phyloP scores from a whole-genome alignment of 352 stramenopile species.

The Elongisporangium undulatum region DNA sequence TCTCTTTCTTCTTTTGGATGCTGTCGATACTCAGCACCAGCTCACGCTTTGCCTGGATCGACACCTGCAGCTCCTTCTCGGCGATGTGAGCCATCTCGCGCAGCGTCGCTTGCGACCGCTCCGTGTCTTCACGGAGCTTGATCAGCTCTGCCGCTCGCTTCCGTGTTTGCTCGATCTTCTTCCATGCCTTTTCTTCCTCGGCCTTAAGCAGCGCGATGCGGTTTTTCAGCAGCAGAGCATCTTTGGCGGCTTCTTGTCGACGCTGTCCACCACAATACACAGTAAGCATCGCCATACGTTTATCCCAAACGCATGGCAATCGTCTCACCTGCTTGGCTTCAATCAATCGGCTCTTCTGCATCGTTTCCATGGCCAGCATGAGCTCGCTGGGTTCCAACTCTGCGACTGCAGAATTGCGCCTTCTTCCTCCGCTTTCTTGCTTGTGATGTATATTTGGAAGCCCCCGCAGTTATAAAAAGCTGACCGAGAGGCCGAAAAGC shows the following conservation, averaged over 20 bases:
- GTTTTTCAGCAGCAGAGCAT: slow-evolving; percentile 72
- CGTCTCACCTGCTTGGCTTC: slow-evolving; percentile 69
- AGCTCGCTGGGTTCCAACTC: background rate
- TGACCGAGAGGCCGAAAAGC: background rate
- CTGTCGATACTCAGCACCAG: slow-evolving; percentile 77
- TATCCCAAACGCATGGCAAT: background rate
- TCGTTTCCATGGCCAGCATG: slow-evolving; percentile 11
- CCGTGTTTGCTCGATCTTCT: slow-evolving; percentile 84
- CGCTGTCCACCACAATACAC: slow-evolving; percentile 22
- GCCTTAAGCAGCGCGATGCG: slow-evolving; percentile 77
- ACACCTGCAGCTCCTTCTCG: slow-evolving; percentile 61
- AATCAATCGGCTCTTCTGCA: slow-evolving; percentile 71
- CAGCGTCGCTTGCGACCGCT: slow-evolving; percentile 51
- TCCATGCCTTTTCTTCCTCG: slow-evolving; percentile 80
- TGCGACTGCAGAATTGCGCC: background rate
- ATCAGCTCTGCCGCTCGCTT: slow-evolving; percentile 63
- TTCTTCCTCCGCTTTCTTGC: background rate
- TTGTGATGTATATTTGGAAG: background rate
- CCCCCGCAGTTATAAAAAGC: background rate
- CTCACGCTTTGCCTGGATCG: slow-evolving; percentile 68
- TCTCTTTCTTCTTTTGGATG: slow-evolving; percentile 78
- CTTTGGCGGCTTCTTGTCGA: slow-evolving; percentile 71
- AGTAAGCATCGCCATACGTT: background rate
- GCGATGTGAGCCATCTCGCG: slow-evolving; percentile 50
- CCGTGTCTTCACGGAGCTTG: slow-evolving; percentile 65